phyloP scores from a whole-genome alignment of 345 rosid genomes.

The Brassica carinata region DNA sequence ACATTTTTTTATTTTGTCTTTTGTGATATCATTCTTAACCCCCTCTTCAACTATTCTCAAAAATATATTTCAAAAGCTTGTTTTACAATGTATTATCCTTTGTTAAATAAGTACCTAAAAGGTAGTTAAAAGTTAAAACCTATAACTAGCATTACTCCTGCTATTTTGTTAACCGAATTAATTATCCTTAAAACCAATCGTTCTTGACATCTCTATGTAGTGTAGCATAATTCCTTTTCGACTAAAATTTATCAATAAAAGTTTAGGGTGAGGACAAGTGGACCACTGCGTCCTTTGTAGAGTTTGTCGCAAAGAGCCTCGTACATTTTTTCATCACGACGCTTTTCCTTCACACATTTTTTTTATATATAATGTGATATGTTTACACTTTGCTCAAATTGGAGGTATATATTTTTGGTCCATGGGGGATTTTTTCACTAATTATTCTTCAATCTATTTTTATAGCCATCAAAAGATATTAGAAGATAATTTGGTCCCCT shows the following conservation, averaged over 20 bases:
- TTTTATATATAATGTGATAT: not conserved
- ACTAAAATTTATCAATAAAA: not conserved
- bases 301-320: conserved; percentile 36
- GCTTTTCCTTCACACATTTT: conserved; percentile 30
- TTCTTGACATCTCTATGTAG: not conserved
- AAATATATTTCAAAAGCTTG: not conserved
- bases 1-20: not conserved
- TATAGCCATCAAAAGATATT: conserved; percentile 8
- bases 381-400: conserved; percentile 13
- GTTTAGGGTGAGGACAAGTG: conserved; percentile 35
- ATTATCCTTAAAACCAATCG: not conserved
- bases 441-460: not conserved
- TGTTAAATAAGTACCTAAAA: not conserved
- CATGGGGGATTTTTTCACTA: not conserved
- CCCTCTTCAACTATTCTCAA: not conserved
- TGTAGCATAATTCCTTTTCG: not conserved
- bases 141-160: not conserved
- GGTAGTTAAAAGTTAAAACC: not conserved
- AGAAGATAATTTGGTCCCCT: conserved; percentile 27
- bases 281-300: conserved; percentile 32
- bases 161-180: not conserved
- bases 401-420: conserved; percentile 18
- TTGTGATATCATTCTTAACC: not conserved
- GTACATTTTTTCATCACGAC: conserved; percentile 4
- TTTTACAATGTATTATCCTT: not conserved